phyloP scores from a whole-genome alignment of 495 filamentous ascomycete genomes.

The Niebla homalea region DNA sequence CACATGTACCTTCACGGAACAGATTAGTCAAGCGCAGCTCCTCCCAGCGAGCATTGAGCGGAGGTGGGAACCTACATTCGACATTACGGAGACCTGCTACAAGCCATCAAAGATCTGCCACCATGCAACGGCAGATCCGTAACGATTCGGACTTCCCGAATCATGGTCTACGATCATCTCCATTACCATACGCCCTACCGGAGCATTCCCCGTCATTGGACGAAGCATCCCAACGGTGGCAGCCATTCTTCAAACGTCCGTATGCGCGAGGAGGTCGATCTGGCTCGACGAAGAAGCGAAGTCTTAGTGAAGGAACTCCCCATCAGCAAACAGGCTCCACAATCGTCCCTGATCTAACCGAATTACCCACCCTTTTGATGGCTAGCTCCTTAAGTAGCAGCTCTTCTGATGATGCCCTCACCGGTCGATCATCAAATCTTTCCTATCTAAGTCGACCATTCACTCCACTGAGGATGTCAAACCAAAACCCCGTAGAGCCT shows the following conservation, averaged over 20 bases:
- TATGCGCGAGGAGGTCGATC: slow-evolving; percentile 25
- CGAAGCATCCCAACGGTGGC: slow-evolving; percentile 23
- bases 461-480: slow-evolving; percentile 10
- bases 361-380: slow-evolving; percentile 28
- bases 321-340: slow-evolving; percentile 18
- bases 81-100: slow-evolving; percentile 67
- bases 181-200: slow-evolving; percentile 6
- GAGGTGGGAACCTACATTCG: slow-evolving; percentile 25
- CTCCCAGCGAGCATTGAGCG: slow-evolving; percentile 41
- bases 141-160: slow-evolving; percentile 4
- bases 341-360: slow-evolving; percentile 18
- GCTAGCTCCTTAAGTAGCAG: slow-evolving; percentile 25
- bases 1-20: slow-evolving; percentile 49
- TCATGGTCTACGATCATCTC: slow-evolving; percentile 7
- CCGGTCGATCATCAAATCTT: slow-evolving; percentile 4
- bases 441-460: slow-evolving; percentile 14
- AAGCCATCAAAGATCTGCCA: slow-evolving; percentile 72
- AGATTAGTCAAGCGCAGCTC: slow-evolving; percentile 78
- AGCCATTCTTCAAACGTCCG: slow-evolving; percentile 32
- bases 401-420: slow-evolving; percentile 7
- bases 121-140: slow-evolving; percentile 30
- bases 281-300: slow-evolving; percentile 18
- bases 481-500: not conserved
- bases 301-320: slow-evolving; percentile 12
- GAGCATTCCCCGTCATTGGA: slow-evolving; percentile 9